These are phyloP conservation scores for Fusarium sp. DNA, from an alignment of 2,329 filamentous ascomycete species.

Conservation along the genomic window DNA sequence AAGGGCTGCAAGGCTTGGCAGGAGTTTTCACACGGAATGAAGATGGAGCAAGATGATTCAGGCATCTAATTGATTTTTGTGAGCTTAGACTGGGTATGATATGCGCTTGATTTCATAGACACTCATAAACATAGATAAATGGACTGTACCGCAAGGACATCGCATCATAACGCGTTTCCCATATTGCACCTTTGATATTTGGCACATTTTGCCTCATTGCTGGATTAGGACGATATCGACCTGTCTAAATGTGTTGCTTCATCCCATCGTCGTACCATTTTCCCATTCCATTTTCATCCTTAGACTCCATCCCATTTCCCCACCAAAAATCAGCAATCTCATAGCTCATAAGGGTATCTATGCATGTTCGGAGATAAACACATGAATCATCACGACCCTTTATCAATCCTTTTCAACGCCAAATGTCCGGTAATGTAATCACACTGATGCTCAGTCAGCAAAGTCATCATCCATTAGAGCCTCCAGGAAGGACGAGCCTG, in stretches of 20 bases:
- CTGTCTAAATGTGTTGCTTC: slow-evolving; percentile 25
- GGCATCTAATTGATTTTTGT: slow-evolving; percentile 27
- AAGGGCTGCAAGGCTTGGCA: slow-evolving; percentile 37
- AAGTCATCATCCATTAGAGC: slow-evolving; percentile 50
- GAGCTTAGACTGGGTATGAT: not conserved
- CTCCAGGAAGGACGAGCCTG: slow-evolving; percentile 55
- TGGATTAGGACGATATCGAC: not conserved
- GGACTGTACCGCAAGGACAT: not conserved
- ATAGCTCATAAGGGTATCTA: slow-evolving; percentile 49
- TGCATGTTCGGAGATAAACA: slow-evolving; percentile 43
- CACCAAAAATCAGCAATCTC: slow-evolving; percentile 40
- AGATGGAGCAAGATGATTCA: slow-evolving; percentile 42
- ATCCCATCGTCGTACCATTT: slow-evolving; percentile 8
- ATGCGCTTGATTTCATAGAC: slow-evolving; percentile 16
- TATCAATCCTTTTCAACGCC: slow-evolving; percentile 30
- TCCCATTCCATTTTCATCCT: slow-evolving; percentile 18
- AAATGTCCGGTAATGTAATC: slow-evolving; percentile 23
- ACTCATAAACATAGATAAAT: slow-evolving; percentile 15
- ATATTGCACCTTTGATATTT: slow-evolving; percentile 1
- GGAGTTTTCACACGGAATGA: slow-evolving; percentile 21
- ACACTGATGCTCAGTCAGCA: slow-evolving; percentile 47
- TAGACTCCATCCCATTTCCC: slow-evolving; percentile 31
- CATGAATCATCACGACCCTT: slow-evolving; percentile 33
- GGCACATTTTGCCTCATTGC: slow-evolving; percentile 4
- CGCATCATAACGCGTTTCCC: slow-evolving; percentile 1